Evolutionary conservation across 1,284 basidiomycete genomes (phyloP).

Genomic region (Puccinia polysora): DNA sequence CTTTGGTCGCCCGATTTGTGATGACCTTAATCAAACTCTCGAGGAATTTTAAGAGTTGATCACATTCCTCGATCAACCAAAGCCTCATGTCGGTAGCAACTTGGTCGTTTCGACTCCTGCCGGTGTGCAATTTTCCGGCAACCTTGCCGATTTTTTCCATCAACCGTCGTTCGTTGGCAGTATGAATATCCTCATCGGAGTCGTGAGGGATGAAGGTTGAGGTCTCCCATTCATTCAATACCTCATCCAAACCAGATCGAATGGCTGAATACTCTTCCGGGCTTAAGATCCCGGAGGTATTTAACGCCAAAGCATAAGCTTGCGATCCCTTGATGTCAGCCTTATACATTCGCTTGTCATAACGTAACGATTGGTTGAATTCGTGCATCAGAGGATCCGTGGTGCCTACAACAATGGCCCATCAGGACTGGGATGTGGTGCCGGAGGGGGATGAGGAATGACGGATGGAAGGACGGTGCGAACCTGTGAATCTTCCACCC

Average conservation of each 20-base stretch:
- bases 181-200: conserved; percentile 92
- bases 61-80: conserved; percentile 81
- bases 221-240: conserved; percentile 74
- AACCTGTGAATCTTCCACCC: conserved; percentile 73
- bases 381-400: conserved; percentile 65
- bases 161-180: conserved; percentile 93
- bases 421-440: neutral
- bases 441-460: conserved; percentile 18
- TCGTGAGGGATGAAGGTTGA: conserved; percentile 47
- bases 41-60: conserved; percentile 67
- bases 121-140: conserved; percentile 85
- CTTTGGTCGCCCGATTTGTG: conserved; percentile 82
- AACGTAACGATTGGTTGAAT: conserved; percentile 90
- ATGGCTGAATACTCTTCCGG: conserved; percentile 66
- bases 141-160: conserved; percentile 78
- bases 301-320: conserved; percentile 84
- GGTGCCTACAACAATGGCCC: neutral
- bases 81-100: conserved; percentile 96
- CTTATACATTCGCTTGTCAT: conserved; percentile 87
- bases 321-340: conserved; percentile 91
- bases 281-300: conserved; percentile 72
- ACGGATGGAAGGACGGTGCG: conserved; percentile 59
- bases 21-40: conserved; percentile 78
- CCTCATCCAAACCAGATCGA: conserved; percentile 68
- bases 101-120: conserved; percentile 92